A percentile compares a stretch with the other conserved stretches of the same genome.
phyloP scores from a whole-genome alignment of 1,284 basidiomycete species.

The Fomitopsis palustris region DNA sequence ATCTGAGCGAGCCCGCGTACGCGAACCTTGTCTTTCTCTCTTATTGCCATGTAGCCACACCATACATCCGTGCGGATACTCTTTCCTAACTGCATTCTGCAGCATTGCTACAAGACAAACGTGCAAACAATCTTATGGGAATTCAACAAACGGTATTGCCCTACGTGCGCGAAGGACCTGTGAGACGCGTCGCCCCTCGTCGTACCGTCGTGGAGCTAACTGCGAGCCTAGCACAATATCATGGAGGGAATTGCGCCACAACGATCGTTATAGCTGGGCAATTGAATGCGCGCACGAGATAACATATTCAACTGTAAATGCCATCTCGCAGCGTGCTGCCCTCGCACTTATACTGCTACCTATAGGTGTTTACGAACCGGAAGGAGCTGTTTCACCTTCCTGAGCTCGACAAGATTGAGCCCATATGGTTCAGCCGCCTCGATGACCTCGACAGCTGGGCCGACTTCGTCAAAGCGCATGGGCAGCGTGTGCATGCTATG shows the following conservation, averaged over 20 bases:
- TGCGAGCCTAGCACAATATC: neutral
- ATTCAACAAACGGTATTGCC: neutral
- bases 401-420: neutral
- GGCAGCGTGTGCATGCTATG: neutral
- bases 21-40: slow-evolving; percentile 12
- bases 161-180: neutral
- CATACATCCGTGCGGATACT: neutral
- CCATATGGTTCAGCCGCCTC: neutral
- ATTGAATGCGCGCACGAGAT: neutral
- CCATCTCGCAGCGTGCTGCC: too few species aligned
- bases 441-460: neutral
- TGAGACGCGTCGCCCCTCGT: neutral
- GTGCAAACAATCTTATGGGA: slow-evolving; percentile 1
- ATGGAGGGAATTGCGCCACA: neutral
- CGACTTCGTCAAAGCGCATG: neutral
- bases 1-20: slow-evolving; percentile 18
- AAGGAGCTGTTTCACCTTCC: neutral
- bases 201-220: neutral
- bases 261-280: neutral
- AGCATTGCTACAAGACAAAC: slow-evolving; percentile 2
- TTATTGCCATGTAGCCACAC: slow-evolving; percentile 6
- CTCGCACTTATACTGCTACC: neutral
- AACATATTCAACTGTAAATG: too few species aligned
- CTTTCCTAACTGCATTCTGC: neutral
- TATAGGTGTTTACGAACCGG: neutral